phyloP scores from a whole-genome alignment of 1,284 basidiomycete genomes.

The Cutaneotrichosporon spelunceum region DNA sequence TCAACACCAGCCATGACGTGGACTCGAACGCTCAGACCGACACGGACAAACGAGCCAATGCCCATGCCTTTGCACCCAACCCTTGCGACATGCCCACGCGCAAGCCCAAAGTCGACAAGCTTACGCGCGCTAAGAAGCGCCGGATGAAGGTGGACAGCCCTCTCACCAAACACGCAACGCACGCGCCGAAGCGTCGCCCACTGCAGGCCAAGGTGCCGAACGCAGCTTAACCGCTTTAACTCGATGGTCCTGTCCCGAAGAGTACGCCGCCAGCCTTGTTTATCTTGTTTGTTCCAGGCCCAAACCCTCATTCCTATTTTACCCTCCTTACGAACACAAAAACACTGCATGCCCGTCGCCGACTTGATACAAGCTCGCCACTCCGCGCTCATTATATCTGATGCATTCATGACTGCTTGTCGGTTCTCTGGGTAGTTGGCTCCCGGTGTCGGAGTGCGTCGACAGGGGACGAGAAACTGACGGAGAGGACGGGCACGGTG shows the following conservation, averaged over 20 bases:
- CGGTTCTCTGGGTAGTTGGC: no score
- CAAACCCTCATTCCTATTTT: neutral
- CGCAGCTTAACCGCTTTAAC: conserved; percentile 1
- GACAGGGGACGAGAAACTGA: neutral
- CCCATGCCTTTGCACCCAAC: neutral
- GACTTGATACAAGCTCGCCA: neutral
- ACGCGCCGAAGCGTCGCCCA: neutral
- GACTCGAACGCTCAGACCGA: no score
- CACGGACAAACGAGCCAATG: no score
- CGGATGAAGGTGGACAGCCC: neutral
- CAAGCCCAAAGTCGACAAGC: neutral
- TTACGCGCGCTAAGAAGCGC: neutral
- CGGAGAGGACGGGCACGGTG: neutral
- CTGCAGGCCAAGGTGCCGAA: conserved; percentile 11
- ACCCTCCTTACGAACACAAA: neutral
- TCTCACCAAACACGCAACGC: neutral
- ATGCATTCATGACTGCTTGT: neutral
- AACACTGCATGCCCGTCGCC: neutral
- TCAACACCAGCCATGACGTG: no score
- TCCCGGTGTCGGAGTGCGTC: neutral
- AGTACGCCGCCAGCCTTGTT: neutral
- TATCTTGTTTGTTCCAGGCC: neutral
- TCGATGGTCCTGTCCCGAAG: neutral
- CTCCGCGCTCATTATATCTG: neutral
- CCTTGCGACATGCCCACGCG: neutral